Percentiles rank a stretch among this genome's conserved stretches.
Evolutionary conservation across 2,329 filamentous ascomycete genomes (phyloP).

Genomic region (Rhinocladiella mackenziei): DNA sequence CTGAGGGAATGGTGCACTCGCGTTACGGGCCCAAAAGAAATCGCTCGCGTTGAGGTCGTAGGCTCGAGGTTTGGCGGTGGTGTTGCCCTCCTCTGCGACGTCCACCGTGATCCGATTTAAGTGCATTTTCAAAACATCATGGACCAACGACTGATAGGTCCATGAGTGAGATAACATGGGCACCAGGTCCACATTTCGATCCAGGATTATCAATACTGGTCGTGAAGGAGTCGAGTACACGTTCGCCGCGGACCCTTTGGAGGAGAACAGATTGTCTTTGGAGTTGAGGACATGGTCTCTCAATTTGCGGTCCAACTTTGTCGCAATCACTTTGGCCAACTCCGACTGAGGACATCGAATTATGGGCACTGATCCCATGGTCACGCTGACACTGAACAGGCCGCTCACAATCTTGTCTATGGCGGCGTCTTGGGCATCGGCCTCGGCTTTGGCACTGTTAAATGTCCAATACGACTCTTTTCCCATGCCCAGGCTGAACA

Average conservation of each 20-base stretch:
- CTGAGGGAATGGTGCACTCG: slow-evolving; percentile 84
- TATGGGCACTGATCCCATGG: slow-evolving; percentile 93
- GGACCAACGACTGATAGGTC: slow-evolving; percentile 83
- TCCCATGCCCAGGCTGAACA: slow-evolving; percentile 90
- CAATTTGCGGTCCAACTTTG: slow-evolving; percentile 90
- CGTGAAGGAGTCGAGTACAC: slow-evolving; percentile 64
- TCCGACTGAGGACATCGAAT: slow-evolving; percentile 91
- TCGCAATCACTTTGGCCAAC: slow-evolving; percentile 88
- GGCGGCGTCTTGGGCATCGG: slow-evolving; percentile 80
- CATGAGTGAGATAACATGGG: slow-evolving; percentile 98
- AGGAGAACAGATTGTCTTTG: slow-evolving; percentile 93
- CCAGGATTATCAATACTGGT: slow-evolving; percentile 87
- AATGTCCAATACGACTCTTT: slow-evolving; percentile 86
- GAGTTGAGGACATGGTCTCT: slow-evolving; percentile 96
- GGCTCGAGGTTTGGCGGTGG: slow-evolving; percentile 69
- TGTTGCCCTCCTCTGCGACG: slow-evolving; percentile 69
- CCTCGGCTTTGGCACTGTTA: slow-evolving; percentile 74
- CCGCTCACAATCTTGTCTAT: slow-evolving; percentile 92
- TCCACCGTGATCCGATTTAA: slow-evolving; percentile 94
- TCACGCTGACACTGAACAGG: slow-evolving; percentile 97
- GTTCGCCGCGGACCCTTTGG: slow-evolving; percentile 51
- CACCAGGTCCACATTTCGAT: slow-evolving; percentile 91
- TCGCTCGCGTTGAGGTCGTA: slow-evolving; percentile 89
- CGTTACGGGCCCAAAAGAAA: slow-evolving; percentile 96
- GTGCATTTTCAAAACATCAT: slow-evolving; percentile 71